These are phyloP conservation scores for Tetraselmis striata DNA, from an alignment of 139 green algal species.

Conservation along the genomic window DNA sequence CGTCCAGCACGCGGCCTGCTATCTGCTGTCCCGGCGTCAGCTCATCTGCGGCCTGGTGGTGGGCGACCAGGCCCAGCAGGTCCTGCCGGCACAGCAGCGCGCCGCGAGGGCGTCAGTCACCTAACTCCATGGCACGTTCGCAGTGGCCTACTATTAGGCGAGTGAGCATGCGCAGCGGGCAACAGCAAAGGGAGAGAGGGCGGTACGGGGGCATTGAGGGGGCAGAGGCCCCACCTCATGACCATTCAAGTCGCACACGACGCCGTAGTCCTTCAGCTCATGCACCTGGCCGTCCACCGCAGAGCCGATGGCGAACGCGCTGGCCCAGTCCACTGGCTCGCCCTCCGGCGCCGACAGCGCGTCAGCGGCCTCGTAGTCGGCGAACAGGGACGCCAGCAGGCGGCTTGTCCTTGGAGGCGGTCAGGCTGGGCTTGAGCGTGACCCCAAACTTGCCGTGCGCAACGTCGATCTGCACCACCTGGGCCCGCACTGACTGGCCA, in stretches of 20 bases:
- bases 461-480: constrained; percentile 31
- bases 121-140: too few relatives aligned
- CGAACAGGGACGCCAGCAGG: constrained; percentile 37
- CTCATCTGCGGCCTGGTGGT: neutral
- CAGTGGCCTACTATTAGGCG: too few relatives aligned
- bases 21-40: constrained; percentile 15
- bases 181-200: constrained; percentile 65
- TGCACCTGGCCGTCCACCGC: constrained; percentile 36
- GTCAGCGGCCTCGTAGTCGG: constrained; percentile 45
- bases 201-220: constrained; percentile 62
- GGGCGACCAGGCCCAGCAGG: neutral
- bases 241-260: constrained; percentile 59
- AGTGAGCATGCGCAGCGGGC: neutral
- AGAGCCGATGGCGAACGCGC: constrained; percentile 11
- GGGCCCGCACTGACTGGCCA: constrained; percentile 65
- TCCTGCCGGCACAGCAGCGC: neutral
- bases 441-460: constrained; percentile 35
- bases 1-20: constrained; percentile 55
- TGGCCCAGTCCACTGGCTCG: constrained; percentile 11
- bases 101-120: too few relatives aligned
- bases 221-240: constrained; percentile 25
- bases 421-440: constrained; percentile 55
- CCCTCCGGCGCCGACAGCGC: constrained; percentile 12
- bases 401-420: constrained; percentile 23
- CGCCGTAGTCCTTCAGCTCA: constrained; percentile 61